Conservation (phyloP, 306 rosid genomes). For the Hippophae rhamnoides region DNA sequence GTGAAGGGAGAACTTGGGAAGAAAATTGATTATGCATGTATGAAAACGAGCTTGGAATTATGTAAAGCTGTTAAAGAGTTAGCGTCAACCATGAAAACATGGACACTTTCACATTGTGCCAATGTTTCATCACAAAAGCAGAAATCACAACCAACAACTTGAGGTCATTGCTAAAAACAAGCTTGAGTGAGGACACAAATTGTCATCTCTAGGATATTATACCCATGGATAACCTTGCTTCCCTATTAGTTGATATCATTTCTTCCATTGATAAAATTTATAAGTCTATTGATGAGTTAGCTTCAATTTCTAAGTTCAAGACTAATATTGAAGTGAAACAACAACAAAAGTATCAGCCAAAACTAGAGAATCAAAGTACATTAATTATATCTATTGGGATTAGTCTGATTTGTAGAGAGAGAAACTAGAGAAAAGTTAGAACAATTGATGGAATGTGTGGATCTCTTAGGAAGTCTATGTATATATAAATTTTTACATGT, state of each 20-base stretch:
- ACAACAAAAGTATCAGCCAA: too few relatives aligned
- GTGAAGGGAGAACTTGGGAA: conserved; percentile 4
- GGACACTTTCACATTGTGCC: conserved; percentile 5
- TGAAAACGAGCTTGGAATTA: conserved; percentile 11
- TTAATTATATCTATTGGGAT: too few relatives aligned
- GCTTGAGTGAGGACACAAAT: conserved; percentile 2
- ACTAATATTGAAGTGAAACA: neutral
- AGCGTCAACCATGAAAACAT: conserved; percentile 3
- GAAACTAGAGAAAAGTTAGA: too few relatives aligned
- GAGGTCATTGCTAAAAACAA: conserved; percentile 10
- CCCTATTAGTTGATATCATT: conserved; percentile 9
- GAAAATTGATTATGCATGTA: conserved; percentile 13
- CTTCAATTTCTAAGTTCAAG: conserved; percentile 14
- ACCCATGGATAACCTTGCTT: conserved; percentile 17
- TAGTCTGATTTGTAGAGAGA: too few relatives aligned
- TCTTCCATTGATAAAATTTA: conserved; percentile 8
- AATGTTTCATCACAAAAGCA: neutral
- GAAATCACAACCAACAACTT: conserved; percentile 11
- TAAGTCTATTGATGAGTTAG: conserved; percentile 10
- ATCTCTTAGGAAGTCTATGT: too few relatives aligned
- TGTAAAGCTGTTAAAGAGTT: conserved; percentile 20
- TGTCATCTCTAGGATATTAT: conserved; percentile 3
- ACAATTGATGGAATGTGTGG: too few relatives aligned
- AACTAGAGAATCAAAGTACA: too few relatives aligned
- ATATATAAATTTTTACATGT: too few relatives aligned